phyloP scores from a whole-genome alignment of 2,329 filamentous ascomycete genomes.

The Phaeosphaeriaceae sp. region DNA sequence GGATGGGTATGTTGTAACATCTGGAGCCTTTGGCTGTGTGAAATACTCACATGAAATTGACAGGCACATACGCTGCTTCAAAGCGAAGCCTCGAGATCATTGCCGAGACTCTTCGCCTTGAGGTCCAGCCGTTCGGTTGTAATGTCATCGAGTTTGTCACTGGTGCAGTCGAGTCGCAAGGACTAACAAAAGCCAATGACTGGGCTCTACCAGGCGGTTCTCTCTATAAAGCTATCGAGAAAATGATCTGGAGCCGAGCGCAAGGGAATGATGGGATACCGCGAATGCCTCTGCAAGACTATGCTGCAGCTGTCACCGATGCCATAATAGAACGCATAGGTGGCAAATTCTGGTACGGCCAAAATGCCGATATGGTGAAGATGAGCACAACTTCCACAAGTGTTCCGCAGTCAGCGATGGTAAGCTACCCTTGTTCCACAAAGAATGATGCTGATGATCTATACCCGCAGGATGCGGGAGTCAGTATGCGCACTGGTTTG shows the following conservation, averaged over 20 bases:
- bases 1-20: no score
- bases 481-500: background rate
- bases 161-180: slow-evolving; percentile 58
- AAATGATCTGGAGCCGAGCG: slow-evolving; percentile 8
- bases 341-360: slow-evolving; percentile 17
- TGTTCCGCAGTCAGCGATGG: background rate
- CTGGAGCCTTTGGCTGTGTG: no score
- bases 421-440: background rate
- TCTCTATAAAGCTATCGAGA: slow-evolving; percentile 17
- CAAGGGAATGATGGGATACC: slow-evolving; percentile 9
- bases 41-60: no score
- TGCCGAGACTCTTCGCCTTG: slow-evolving; percentile 65
- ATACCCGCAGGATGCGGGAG: no score
- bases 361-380: slow-evolving; percentile 11
- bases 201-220: slow-evolving; percentile 7
- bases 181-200: slow-evolving; percentile 12
- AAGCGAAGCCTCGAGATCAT: slow-evolving; percentile 68
- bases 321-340: slow-evolving; percentile 8
- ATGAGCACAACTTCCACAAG: background rate
- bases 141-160: slow-evolving; percentile 61
- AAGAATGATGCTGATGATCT: no score
- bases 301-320: slow-evolving; percentile 12
- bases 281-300: slow-evolving; percentile 9
- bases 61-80: slow-evolving; percentile 65
- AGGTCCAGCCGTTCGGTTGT: slow-evolving; percentile 61